Percentiles rank a stretch among this genome's conserved stretches.
Evolutionary conservation across 1,284 basidiomycete species (phyloP).

Genomic region (Austroboletus niveus): DNA sequence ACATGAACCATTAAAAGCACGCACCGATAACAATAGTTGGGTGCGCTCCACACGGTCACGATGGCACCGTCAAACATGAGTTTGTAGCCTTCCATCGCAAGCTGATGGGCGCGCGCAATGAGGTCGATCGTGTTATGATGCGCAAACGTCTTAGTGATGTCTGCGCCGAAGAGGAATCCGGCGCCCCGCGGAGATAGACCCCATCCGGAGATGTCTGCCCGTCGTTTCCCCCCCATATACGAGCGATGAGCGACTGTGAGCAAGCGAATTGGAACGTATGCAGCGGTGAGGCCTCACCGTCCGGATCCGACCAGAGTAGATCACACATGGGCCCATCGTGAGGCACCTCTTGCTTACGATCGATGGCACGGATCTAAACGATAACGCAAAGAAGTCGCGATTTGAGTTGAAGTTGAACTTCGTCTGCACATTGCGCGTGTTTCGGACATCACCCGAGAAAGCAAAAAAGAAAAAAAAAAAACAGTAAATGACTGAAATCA

Average conservation of each 20-base stretch:
- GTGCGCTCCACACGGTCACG: conserved; percentile 98
- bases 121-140: conserved; percentile 93
- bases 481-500: neutral
- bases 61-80: conserved; percentile 96
- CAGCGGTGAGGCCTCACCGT: conserved; percentile 56
- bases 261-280: neutral
- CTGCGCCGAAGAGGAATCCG: conserved; percentile 92
- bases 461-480: neutral
- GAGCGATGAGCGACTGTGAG: neutral
- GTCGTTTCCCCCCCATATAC: neutral
- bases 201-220: conserved; percentile 85
- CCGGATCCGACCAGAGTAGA: conserved; percentile 97
- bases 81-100: conserved; percentile 99
- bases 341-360: conserved; percentile 98
- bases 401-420: conserved; percentile 10
- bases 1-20: conserved; percentile 4
- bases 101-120: conserved; percentile 95
- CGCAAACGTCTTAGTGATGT: conserved; percentile 88
- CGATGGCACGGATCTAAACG: conserved; percentile 87
- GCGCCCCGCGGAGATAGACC: conserved; percentile 96
- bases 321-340: conserved; percentile 99
- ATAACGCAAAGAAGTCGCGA: conserved; percentile 14
- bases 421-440: conserved; percentile 15
- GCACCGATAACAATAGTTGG: conserved; percentile 96
- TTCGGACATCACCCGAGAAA: conserved; percentile 13